These are phyloP conservation scores for Sorghum bicolor DNA, from an alignment of 176 grass and related monocot species.

Conservation along the genomic window DNA sequence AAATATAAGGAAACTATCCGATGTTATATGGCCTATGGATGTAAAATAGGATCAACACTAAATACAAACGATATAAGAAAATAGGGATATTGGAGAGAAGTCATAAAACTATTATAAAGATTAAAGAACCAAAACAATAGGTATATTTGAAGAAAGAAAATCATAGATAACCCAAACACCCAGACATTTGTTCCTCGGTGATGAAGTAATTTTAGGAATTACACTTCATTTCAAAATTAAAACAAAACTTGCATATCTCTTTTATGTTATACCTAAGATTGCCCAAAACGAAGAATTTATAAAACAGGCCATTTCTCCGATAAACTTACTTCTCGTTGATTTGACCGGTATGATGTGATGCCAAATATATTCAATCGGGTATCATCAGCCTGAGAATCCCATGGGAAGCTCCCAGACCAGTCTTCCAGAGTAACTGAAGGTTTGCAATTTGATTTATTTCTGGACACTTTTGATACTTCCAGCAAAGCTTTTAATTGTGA, in stretches of 20 bases:
- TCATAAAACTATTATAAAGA: not conserved
- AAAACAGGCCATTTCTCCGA: not conserved
- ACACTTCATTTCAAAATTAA: not conserved
- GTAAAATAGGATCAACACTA: not conserved
- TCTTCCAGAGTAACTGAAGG: conserved; percentile 40
- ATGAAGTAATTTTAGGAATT: not conserved
- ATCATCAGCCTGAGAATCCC: conserved; percentile 75
- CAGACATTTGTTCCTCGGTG: not conserved
- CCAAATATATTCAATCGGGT: conserved; percentile 84
- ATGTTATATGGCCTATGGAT: not conserved
- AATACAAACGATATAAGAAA: not conserved
- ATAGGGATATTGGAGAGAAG: not conserved
- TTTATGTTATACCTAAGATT: conserved; percentile 17
- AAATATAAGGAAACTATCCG: conserved; percentile 2
- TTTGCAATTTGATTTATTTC: conserved; percentile 17
- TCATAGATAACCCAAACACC: conserved; percentile 22
- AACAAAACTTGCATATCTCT: not conserved
- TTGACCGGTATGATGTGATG: conserved; percentile 70
- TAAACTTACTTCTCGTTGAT: conserved; percentile 83
- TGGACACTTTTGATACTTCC: conserved; percentile 51
- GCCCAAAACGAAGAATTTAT: not conserved
- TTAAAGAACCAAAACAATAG: not conserved
- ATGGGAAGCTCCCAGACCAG: conserved; percentile 73
- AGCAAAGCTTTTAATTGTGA: conserved; percentile 67
- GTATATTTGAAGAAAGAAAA: not conserved